These are phyloP conservation scores for Phytophthora niederhauseri DNA, from an alignment of 352 stramenopile species.

Conservation along the genomic window DNA sequence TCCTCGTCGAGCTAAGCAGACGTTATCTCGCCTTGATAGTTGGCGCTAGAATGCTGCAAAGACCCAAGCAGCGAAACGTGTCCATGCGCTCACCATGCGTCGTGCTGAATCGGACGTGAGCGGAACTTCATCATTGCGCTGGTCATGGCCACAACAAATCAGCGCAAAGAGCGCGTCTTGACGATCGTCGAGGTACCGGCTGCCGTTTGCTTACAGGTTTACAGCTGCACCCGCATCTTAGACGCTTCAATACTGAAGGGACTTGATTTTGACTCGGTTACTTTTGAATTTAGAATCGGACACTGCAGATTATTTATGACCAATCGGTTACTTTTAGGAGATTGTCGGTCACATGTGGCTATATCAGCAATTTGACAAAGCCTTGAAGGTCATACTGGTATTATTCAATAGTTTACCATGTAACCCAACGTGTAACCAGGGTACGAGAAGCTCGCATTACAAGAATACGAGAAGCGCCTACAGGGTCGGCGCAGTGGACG, in stretches of 20 bases:
- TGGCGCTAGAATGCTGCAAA: background rate
- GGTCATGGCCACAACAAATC: background rate
- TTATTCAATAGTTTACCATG: too few relatives aligned
- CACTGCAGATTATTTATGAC: too few relatives aligned
- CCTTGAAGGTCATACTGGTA: too few relatives aligned
- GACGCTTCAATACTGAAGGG: background rate
- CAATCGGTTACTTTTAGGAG: too few relatives aligned
- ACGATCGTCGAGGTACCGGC: background rate
- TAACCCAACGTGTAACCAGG: too few relatives aligned
- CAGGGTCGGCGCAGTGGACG: too few relatives aligned
- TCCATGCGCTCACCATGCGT: background rate
- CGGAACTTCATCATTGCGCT: background rate
- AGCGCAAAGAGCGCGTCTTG: background rate
- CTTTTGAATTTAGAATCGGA: too few relatives aligned
- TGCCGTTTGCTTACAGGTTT: background rate
- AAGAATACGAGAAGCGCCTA: too few relatives aligned
- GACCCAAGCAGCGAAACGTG: background rate
- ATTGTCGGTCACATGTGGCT: too few relatives aligned
- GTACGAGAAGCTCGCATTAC: too few relatives aligned
- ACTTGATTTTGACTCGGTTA: too few relatives aligned
- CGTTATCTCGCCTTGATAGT: constrained; percentile 1
- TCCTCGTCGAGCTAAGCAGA: background rate
- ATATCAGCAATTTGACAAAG: too few relatives aligned
- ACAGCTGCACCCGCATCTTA: background rate
- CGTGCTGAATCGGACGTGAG: background rate